Evolutionary conservation across 1,284 basidiomycete genomes (phyloP).

Genomic region (Ganoderma leucocontextum): DNA sequence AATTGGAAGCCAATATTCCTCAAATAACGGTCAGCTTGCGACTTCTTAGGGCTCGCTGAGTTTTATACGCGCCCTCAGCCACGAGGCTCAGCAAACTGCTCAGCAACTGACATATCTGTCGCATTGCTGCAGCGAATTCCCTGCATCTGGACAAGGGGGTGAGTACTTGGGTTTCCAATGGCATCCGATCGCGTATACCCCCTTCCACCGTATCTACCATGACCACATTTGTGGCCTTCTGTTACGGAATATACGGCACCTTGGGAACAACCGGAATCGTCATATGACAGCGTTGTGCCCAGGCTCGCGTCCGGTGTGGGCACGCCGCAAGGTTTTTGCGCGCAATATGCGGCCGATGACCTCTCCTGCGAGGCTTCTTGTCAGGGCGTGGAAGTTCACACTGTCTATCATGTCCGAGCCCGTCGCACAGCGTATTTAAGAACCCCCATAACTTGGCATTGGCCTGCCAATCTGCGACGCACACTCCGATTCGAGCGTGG

Average conservation of each 20-base stretch:
- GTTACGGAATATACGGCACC: neutral
- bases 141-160: neutral
- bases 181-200: neutral
- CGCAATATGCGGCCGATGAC: neutral
- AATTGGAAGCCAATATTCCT: no score
- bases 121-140: neutral
- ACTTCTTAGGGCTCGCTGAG: no score
- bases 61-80: no score
- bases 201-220: no score
- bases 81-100: neutral
- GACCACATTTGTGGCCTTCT: neutral
- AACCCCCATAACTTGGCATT: neutral
- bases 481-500: slow-evolving; percentile 12
- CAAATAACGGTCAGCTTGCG: no score
- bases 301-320: neutral
- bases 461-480: neutral
- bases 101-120: neutral
- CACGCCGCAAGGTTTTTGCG: neutral
- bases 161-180: neutral
- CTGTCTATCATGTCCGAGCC: slow-evolving; percentile 1
- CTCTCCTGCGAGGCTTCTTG: neutral
- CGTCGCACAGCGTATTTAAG: neutral
- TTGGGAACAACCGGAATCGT: neutral
- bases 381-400: neutral
- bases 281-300: neutral